Conservation (phyloP, 2,329 filamentous ascomycete species). For the Metarhizium robertsii region DNA sequence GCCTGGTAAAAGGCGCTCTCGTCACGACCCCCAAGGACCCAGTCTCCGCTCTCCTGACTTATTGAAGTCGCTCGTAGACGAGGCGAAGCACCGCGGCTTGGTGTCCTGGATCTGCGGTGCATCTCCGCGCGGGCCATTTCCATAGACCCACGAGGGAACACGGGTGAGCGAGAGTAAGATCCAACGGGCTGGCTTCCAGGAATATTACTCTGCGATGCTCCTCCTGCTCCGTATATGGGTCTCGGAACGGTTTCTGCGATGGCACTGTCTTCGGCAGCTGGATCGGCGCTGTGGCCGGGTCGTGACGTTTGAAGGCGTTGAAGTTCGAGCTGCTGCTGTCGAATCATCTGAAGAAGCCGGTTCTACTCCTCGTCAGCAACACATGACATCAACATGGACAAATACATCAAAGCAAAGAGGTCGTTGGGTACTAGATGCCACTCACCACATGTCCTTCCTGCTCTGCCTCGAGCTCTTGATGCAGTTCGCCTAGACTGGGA, state of each 20-base stretch:
- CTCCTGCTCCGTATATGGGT: slow-evolving; percentile 27
- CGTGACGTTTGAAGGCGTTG: slow-evolving; percentile 45
- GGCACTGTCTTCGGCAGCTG: slow-evolving; percentile 41
- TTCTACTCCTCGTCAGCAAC: slow-evolving; percentile 38
- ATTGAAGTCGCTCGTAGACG: slow-evolving; percentile 48
- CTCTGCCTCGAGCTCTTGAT: slow-evolving; percentile 71
- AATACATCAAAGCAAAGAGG: too few relatives aligned
- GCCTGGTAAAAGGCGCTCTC: slow-evolving; percentile 75
- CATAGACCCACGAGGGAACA: slow-evolving; percentile 45
- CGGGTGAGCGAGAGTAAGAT: slow-evolving; percentile 43
- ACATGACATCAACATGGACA: too few relatives aligned
- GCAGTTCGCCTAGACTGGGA: slow-evolving; percentile 66
- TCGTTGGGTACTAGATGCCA: too few relatives aligned
- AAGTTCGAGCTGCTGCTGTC: slow-evolving; percentile 64
- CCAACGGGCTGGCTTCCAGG: slow-evolving; percentile 17
- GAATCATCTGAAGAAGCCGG: slow-evolving; percentile 67
- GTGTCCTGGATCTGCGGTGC: slow-evolving; percentile 47
- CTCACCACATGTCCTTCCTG: slow-evolving; percentile 68
- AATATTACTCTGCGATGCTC: slow-evolving; percentile 24
- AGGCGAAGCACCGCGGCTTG: slow-evolving; percentile 48
- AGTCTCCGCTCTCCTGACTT: slow-evolving; percentile 50
- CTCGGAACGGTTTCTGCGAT: slow-evolving; percentile 33
- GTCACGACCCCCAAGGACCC: slow-evolving; percentile 55
- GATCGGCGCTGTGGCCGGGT: slow-evolving; percentile 22
- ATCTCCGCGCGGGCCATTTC: slow-evolving; percentile 48